Evolutionary conservation across 176 grass and related monocot species (phyloP).

Genomic region (Carex pumila): DNA sequence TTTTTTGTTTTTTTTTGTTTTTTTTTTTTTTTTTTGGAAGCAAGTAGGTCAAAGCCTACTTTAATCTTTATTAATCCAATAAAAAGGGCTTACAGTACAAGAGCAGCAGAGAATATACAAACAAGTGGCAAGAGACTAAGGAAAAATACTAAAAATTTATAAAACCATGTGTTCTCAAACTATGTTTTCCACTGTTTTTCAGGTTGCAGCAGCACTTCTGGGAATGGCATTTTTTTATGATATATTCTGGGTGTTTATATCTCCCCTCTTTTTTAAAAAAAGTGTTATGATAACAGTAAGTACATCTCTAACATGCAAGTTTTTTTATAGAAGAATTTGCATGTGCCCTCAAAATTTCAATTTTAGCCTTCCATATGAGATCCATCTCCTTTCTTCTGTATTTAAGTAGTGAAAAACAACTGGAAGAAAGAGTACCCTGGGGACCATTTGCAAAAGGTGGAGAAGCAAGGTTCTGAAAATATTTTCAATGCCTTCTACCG

Average conservation of each 20-base stretch:
- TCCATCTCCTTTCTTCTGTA: neutral
- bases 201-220: slow-evolving; percentile 81
- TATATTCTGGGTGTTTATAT: slow-evolving; percentile 99
- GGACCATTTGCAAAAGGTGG: neutral
- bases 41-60: neutral
- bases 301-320: neutral
- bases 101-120: neutral
- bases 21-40: neutral
- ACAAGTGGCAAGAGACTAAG: neutral
- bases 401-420: neutral
- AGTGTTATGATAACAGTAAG: slow-evolving; percentile 97
- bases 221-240: slow-evolving; percentile 70
- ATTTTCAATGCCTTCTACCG: neutral
- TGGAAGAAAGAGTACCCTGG: neutral
- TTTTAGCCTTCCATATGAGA: neutral
- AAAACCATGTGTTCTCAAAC: neutral
- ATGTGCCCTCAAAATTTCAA: neutral
- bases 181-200: slow-evolving; percentile 20
- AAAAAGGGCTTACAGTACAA: neutral
- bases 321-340: neutral
- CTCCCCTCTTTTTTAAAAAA: slow-evolving; percentile 83
- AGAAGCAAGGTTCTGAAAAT: neutral
- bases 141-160: neutral
- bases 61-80: neutral
- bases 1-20: neutral